Percentiles rank a stretch among this genome's conserved stretches.
phyloP scores from a whole-genome alignment of 225 moss, liverwort and hornwort genomes.

The Bryoerythrophyllum caledonicum region DNA sequence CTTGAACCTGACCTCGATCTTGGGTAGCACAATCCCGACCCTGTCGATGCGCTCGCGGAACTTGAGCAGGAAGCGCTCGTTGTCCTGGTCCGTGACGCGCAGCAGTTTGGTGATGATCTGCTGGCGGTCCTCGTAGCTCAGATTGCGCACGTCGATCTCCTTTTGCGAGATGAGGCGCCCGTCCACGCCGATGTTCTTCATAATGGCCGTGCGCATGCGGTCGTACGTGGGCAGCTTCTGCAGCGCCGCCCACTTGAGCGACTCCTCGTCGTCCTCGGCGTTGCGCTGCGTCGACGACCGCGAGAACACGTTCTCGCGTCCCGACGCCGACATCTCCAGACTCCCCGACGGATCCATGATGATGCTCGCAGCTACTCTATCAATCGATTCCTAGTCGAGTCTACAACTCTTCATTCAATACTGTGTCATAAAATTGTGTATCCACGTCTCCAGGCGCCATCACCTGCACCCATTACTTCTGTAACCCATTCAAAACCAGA shows the following conservation, averaged over 20 bases:
- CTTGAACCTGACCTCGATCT: slow-evolving; percentile 85
- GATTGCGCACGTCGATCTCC: slow-evolving; percentile 79
- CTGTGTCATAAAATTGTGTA: no score
- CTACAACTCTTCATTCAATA: no score
- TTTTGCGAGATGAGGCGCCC: slow-evolving; percentile 53
- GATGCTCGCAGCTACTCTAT: background rate
- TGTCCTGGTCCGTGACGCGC: slow-evolving; percentile 88
- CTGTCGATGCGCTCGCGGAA: slow-evolving; percentile 84
- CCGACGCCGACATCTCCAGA: slow-evolving; percentile 37
- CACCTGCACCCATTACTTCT: no score
- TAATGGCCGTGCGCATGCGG: slow-evolving; percentile 79
- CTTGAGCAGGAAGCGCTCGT: slow-evolving; percentile 83
- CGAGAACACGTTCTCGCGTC: slow-evolving; percentile 70
- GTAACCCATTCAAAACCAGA: no score
- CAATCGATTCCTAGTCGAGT: no score
- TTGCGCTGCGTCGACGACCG: slow-evolving; percentile 61
- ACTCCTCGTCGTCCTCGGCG: slow-evolving; percentile 80
- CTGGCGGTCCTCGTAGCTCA: slow-evolving; percentile 79
- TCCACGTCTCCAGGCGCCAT: no score
- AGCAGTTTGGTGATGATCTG: slow-evolving; percentile 82
- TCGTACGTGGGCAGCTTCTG: slow-evolving; percentile 94
- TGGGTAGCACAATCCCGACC: slow-evolving; percentile 74
- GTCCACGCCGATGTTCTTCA: slow-evolving; percentile 70
- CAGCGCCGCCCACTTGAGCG: slow-evolving; percentile 89
- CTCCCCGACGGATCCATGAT: slow-evolving; percentile 34